Conservation (phyloP, 345 rosid species). For the Lumnitzera racemosa region DNA sequence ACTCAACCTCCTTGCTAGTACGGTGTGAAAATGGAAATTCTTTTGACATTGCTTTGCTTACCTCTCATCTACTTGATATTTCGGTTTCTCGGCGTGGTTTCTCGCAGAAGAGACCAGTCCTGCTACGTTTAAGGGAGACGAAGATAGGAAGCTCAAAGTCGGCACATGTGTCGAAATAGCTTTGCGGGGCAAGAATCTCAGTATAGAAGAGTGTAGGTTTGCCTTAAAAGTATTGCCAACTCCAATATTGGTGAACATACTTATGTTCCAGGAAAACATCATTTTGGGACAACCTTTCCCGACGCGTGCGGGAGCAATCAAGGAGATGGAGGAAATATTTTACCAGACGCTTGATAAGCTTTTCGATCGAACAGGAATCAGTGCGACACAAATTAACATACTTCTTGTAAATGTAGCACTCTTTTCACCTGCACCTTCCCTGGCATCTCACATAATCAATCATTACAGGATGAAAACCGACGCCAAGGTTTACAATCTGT, state of each 20-base stretch:
- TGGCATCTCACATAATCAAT: slow-evolving; percentile 13
- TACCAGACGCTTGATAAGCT: slow-evolving; percentile 16
- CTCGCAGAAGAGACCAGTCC: neutral
- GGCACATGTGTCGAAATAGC: slow-evolving; percentile 1
- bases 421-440: slow-evolving; percentile 19
- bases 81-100: too few species aligned
- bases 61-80: too few species aligned
- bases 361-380: slow-evolving; percentile 12
- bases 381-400: slow-evolving; percentile 18
- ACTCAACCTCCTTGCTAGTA: too few species aligned
- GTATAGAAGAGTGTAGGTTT: slow-evolving; percentile 12
- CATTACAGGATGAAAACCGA: slow-evolving; percentile 19
- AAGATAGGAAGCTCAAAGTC: slow-evolving; percentile 11
- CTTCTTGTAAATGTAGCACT: slow-evolving; percentile 17
- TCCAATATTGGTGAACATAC: slow-evolving; percentile 20
- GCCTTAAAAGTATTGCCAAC: slow-evolving; percentile 5
- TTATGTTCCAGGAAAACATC: slow-evolving; percentile 8
- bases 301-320: slow-evolving; percentile 1
- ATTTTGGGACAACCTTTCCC: slow-evolving; percentile 8
- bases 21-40: too few species aligned
- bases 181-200: slow-evolving; percentile 3
- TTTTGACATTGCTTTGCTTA: too few species aligned
- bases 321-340: slow-evolving; percentile 18
- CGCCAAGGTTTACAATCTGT: slow-evolving; percentile 18
- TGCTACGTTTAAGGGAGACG: slow-evolving; percentile 13